These are phyloP conservation scores for Geosiphon pyriformis DNA, from an alignment of 192 early-diverging fungal genomes.

Conservation along the genomic window DNA sequence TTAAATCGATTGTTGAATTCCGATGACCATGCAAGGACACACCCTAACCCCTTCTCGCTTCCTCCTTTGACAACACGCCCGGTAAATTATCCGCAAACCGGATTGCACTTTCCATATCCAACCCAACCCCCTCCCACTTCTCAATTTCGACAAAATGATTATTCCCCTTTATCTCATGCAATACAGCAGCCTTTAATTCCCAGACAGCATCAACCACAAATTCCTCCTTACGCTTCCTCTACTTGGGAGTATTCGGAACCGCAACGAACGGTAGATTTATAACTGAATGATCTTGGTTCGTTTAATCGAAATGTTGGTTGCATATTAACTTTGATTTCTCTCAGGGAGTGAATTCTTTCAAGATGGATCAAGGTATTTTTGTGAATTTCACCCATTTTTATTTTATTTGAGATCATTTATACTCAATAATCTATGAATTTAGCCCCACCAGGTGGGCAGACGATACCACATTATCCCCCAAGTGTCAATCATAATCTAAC, in stretches of 20 bases:
- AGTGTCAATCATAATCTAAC: background rate
- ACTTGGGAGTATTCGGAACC: slow-evolving; percentile 6
- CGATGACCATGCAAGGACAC: slow-evolving; percentile 4
- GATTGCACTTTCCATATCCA: background rate
- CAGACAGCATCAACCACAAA: background rate
- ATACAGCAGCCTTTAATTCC: background rate
- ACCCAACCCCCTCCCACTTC: background rate
- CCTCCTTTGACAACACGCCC: slow-evolving; percentile 6
- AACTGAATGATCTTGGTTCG: background rate
- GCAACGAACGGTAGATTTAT: background rate
- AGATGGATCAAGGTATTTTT: slow-evolving; percentile 2
- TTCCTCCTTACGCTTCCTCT: background rate
- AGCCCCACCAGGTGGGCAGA: background rate
- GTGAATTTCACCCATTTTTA: background rate
- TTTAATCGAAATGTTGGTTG: too few relatives aligned
- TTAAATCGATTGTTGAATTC: slow-evolving; percentile 19
- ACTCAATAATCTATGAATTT: background rate
- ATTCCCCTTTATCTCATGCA: background rate
- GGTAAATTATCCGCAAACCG: background rate
- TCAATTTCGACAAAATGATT: slow-evolving; percentile 7
- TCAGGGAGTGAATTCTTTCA: background rate
- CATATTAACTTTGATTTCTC: background rate
- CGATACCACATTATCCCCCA: background rate
- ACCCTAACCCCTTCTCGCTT: background rate
- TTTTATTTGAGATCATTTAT: background rate